Conservation (phyloP, 2,329 filamentous ascomycete genomes). For the Fusarium dimerum region DNA sequence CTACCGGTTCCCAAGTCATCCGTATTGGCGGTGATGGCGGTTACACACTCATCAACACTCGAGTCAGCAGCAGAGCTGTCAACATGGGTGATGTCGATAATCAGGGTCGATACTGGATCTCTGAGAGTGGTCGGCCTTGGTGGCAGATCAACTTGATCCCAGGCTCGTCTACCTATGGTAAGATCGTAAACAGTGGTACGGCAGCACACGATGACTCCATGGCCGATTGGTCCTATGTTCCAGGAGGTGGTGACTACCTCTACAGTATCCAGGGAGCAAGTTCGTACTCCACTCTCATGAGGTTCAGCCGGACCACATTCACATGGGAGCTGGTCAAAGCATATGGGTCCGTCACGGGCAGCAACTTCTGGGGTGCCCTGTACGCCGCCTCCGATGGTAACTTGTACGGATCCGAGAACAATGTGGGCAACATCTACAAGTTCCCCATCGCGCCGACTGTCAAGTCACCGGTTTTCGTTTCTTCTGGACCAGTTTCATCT, state of each 20-base stretch:
- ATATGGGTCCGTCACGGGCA: conserved; percentile 8
- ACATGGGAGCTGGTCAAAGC: conserved; percentile 17
- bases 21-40: conserved; percentile 22
- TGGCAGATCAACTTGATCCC: conserved; percentile 25
- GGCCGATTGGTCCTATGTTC: conserved; percentile 27
- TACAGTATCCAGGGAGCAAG: conserved; percentile 15
- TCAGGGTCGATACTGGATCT: conserved; percentile 24
- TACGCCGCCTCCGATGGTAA: conserved; percentile 23
- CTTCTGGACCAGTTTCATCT: conserved; percentile 12
- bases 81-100: conserved; percentile 28
- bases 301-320: conserved; percentile 22
- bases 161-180: conserved; percentile 19
- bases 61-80: conserved; percentile 14
- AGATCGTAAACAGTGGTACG: conserved; percentile 19
- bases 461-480: conserved; percentile 10
- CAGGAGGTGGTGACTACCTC: conserved; percentile 27
- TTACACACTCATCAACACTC: conserved; percentile 15
- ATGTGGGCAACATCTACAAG: conserved; percentile 19
- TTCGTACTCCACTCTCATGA: conserved; percentile 11
- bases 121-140: conserved; percentile 22
- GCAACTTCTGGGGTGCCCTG: conserved; percentile 22
- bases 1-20: conserved; percentile 21
- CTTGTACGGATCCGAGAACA: conserved; percentile 21
- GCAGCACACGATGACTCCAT: conserved; percentile 4
- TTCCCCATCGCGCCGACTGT: conserved; percentile 21